Evolutionary conservation across 148 eudicot genomes (phyloP).

Genomic region (Spergularia marina): DNA sequence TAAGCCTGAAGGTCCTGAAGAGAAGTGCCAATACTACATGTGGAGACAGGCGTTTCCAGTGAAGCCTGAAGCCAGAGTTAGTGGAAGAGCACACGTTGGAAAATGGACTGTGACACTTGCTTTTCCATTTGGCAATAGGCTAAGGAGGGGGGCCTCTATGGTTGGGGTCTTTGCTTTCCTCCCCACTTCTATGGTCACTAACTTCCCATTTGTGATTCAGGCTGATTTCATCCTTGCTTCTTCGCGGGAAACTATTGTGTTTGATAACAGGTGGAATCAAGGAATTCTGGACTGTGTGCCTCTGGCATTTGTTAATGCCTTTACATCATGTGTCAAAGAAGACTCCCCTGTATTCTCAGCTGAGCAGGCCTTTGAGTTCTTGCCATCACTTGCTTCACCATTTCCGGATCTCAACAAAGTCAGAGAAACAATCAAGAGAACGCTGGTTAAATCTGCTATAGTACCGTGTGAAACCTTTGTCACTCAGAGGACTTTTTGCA

Average conservation of each 20-base stretch:
- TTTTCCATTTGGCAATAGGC: constrained; percentile 42
- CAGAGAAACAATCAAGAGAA: constrained; percentile 25
- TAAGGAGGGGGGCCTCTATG: constrained; percentile 35
- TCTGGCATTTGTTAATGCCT: constrained; percentile 28
- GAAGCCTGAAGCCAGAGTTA: constrained; percentile 27
- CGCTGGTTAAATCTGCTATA: constrained; percentile 19
- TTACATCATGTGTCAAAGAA: constrained; percentile 34
- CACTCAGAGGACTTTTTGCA: neutral
- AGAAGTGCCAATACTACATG: constrained; percentile 39
- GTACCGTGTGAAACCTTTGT: constrained; percentile 38
- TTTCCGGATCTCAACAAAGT: constrained; percentile 29
- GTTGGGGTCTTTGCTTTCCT: constrained; percentile 46
- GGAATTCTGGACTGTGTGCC: constrained; percentile 40
- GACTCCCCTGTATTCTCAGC: constrained; percentile 8
- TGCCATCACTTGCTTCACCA: constrained; percentile 31
- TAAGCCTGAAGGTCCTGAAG: constrained; percentile 22
- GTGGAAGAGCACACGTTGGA: constrained; percentile 33
- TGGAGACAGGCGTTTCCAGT: constrained; percentile 45
- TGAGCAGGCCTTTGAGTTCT: constrained; percentile 25
- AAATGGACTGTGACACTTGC: constrained; percentile 42
- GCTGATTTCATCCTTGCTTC: constrained; percentile 51
- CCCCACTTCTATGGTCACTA: constrained; percentile 47
- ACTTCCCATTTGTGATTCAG: constrained; percentile 48
- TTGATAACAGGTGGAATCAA: constrained; percentile 42
- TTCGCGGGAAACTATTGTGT: constrained; percentile 43